Percentiles rank a stretch among this genome's conserved stretches.
Evolutionary conservation across 352 stramenopile genomes (phyloP).

Genomic region (Phytopythium cucurbitacearum): DNA sequence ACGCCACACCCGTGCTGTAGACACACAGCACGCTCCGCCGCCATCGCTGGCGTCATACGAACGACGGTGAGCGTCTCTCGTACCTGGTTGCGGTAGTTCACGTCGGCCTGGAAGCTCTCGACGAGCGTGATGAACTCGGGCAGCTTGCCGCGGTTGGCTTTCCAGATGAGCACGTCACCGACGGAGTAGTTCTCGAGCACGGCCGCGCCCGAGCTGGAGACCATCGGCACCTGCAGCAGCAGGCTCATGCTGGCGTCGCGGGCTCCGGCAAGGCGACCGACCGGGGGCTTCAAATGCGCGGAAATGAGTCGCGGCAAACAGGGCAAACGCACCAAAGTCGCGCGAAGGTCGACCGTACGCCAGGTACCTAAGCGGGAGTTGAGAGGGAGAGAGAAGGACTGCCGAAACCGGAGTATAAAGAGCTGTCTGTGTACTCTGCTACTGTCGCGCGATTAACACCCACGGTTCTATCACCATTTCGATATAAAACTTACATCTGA

Average conservation of each 20-base stretch:
- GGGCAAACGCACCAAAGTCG: constrained; percentile 10
- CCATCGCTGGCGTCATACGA: no score
- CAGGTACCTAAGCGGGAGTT: no score
- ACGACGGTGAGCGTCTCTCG: neutral
- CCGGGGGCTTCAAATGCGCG: neutral
- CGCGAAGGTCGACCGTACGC: constrained; percentile 10
- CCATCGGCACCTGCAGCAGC: constrained; percentile 61
- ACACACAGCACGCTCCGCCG: neutral
- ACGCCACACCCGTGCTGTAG: neutral
- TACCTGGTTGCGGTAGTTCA: constrained; percentile 87
- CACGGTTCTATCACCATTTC: no score
- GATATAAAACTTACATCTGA: no score
- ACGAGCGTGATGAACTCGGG: constrained; percentile 74
- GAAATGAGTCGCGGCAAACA: neutral
- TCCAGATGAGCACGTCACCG: constrained; percentile 84
- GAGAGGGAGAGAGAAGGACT: no score
- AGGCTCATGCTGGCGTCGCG: constrained; percentile 42
- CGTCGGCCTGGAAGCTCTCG: constrained; percentile 66
- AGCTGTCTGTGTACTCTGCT: no score
- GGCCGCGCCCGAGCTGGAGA: constrained; percentile 30
- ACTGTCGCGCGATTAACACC: no score
- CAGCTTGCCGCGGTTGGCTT: constrained; percentile 80
- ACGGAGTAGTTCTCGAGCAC: constrained; percentile 76
- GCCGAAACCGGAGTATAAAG: no score
- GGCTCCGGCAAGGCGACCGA: neutral